Evolutionary conservation across 75 land plant genomes (phyloP), one percentile per base, ranked within the genome.

Genomic region (Picea sitchensis): DNA sequence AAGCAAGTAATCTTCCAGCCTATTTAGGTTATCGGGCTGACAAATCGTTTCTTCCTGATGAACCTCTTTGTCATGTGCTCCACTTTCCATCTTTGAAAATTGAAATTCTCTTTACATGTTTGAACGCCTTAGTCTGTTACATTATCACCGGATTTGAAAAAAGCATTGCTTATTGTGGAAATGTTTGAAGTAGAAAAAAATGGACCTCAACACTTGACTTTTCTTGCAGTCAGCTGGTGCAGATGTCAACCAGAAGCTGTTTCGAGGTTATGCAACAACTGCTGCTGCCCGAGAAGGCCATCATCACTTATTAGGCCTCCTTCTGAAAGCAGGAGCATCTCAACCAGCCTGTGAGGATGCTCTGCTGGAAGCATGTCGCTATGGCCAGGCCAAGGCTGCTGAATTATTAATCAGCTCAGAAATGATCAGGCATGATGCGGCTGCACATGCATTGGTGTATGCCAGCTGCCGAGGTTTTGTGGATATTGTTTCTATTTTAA

Each of bases 311-410:
- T 65, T 90, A 20, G 78, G 81, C 30, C 67, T 87, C 77, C 83
- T 90, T 20, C 79, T 84, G 8, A 82, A 90, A 73, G 86, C 91
- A 58, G 87, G 89, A 11, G 86, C 87, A 6, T 81, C 84, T n/a
- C 89, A 89, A 74, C 78, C 81, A 60, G 91, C 91, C n/a, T 83
- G 91, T 64, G 91, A 90, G 77, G 87, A 90, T 78, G 90, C 91
- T 44, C 78, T 90, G 21, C 61, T 90, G 59, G 90, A 90, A 71
- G 91, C 91, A 60, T 85, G 91, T 82, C 81, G 82, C 23, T 85
- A 54, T 72, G 86, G 89, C 31, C 81, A 85, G 73, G 82, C 81
- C 54, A 79, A 83, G 44, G 73, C 82, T 44, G 91, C 81, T 51
- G 84, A 85, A 58, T 60, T 89, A 51, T 67, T 90, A 31, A 83